Evolutionary conservation across 139 green algal species (phyloP), one percentile per base, ranked within the genome.

Genomic region (Chlorella sp.): DNA sequence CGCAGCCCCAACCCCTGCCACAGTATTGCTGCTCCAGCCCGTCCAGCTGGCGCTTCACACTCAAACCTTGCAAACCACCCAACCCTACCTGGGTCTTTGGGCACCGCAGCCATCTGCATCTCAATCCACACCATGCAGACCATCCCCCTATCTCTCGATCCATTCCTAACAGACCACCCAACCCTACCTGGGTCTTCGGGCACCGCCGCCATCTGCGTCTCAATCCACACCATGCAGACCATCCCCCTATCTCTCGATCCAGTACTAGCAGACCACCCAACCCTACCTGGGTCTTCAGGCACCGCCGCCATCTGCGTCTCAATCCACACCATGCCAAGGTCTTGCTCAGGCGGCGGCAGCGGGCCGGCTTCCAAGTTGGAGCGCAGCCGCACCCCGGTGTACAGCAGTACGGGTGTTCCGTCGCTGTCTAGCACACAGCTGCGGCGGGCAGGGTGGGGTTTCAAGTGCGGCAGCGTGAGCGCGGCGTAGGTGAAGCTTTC

Each of bases 61-160:
- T n/a, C n/a, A n/a, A n/a, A n/a, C n/a, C n/a, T n/a, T n/a, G n/a
- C n/a, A n/a, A n/a, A n/a, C n/a, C n/a, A n/a, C n/a, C 3, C 7
- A 20, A 7, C 7, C 34, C 4, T 21, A 69, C 75, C 75, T 68
- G 88, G 55, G 74, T 94, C 87, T 11, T 84, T 84, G 28, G 90
- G 87, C 26, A 91, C 76, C 21, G 93, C 95, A 12, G 85, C 78
- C 30, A 90, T 87, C 89, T 98, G 95, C 9, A 70, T 88, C 85
- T 98, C 95, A 18, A 98, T 92, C 82, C 97, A 98, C 1, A 95
- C 94, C 81, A 98, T 88, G 28, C 91, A 88, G 13, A 94, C n/a
- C n/a, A n/a, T n/a, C n/a, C n/a, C n/a, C n/a, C 44, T 51, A 9
- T 51, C 7, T 51, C 44, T 51, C 44, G 44, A 51, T 51, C 44